Base-by-base conservation (phyloP, 306 rosid genomes). In the Chamaecrista fasciculata region DNA sequence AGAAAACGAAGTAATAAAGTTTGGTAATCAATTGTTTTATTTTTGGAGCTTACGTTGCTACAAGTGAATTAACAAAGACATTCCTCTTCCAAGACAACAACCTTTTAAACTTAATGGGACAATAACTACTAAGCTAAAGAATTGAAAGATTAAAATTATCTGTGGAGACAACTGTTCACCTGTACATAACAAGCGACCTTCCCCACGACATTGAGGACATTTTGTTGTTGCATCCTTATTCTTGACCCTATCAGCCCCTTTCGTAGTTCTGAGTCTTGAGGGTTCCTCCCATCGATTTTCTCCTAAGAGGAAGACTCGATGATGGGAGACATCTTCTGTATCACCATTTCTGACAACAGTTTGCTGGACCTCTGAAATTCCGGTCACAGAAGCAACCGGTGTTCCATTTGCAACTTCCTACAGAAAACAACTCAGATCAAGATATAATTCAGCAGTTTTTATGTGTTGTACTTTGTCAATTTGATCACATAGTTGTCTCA, bases 281-380 rank as follows among this genome's bases (percentile, higher is more conserved):
- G 99, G 86, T 31, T 94, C 96, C 85, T 94, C 99, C 97, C 97
- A 91, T 44, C 99, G 82, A 68, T 91, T 94, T 80, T 91, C 97
- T 69, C 98, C 98, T 0, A 94, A 79, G 52, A 94, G 98, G 72
- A 86, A 94, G 76, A 94, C 98, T 69, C 96, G 68, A 21, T 31
- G 92, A 19, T 77, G 72, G 42, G 86, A 68, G 31, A 62, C 71
- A 42, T 79, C 74, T 60, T 50, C 86, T 59, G 53, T 4, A 40
- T 66, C 81, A 29, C 71, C 86, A 19, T 77, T 72, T 68, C 67
- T 85, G 68, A 67, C 83, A 20, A 63, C 44, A 44, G 77, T 79
- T 74, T 82, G 67, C 86, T 85, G 87, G 47, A 79, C 53, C 72
- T 88, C 89, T 33, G 88, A 74, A 77, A 79, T 69, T 44, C 85